Conservation (phyloP, 257 asterid species). For the Nicotiana tabacum region DNA sequence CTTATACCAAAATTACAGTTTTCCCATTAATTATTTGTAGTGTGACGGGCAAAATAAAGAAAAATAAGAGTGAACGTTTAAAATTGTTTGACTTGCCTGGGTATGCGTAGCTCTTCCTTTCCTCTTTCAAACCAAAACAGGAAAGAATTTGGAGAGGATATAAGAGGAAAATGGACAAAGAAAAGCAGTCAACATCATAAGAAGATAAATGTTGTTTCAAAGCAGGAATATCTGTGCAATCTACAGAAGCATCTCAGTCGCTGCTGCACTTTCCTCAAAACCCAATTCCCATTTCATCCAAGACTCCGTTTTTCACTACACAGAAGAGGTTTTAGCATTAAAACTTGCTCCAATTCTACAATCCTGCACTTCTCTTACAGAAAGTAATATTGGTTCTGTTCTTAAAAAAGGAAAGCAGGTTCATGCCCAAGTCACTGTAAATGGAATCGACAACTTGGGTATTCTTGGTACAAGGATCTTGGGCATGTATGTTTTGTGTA, state of each 20-base stretch:
- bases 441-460: slow-evolving; percentile 63
- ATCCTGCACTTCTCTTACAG: slow-evolving; percentile 20
- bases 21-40: no score
- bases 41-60: no score
- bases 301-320: background rate
- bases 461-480: slow-evolving; percentile 68
- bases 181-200: background rate
- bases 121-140: no score
- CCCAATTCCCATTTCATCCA: background rate
- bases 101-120: no score
- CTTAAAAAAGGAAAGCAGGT: slow-evolving; percentile 43
- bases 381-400: slow-evolving; percentile 24
- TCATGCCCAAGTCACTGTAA: slow-evolving; percentile 66
- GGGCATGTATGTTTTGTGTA: slow-evolving; percentile 63
- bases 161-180: background rate
- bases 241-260: background rate
- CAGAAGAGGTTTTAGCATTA: slow-evolving; percentile 52
- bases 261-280: background rate
- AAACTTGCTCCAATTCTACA: slow-evolving; percentile 56
- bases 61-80: background rate
- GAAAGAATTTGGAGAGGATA: background rate
- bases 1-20: no score
- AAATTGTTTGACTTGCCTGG: no score
- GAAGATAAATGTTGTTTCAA: background rate
- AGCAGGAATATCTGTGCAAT: background rate